These are phyloP conservation scores for Oenanthe sinensis DNA, from an alignment of 129 eudicot genomes.

Conservation along the genomic window DNA sequence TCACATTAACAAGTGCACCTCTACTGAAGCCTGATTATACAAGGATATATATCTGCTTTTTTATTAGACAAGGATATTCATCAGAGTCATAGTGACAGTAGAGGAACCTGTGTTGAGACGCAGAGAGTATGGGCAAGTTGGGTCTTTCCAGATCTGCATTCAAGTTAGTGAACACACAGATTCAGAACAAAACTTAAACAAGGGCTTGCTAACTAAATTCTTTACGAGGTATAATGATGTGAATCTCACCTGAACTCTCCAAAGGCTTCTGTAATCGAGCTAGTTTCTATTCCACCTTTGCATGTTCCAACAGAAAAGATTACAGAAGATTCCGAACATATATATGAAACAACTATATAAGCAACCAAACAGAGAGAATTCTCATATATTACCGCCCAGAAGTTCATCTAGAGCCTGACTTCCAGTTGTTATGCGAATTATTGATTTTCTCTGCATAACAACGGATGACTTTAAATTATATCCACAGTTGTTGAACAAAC, in stretches of 20 bases:
- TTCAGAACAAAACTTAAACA: background rate
- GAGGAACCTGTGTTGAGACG: conserved; percentile 75
- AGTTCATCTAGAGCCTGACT: conserved; percentile 97
- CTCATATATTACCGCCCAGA: conserved; percentile 51
- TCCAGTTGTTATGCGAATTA: conserved; percentile 89
- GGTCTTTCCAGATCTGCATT: conserved; percentile 88
- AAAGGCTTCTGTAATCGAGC: conserved; percentile 85
- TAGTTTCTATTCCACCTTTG: conserved; percentile 86
- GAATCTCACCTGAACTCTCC: conserved; percentile 81
- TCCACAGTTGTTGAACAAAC: conserved; percentile 7
- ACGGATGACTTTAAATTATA: conserved; percentile 14
- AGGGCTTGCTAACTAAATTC: background rate
- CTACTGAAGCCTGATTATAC: background rate
- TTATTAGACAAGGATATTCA: background rate
- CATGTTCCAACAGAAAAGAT: background rate
- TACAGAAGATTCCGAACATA: background rate
- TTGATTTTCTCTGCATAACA: conserved; percentile 67
- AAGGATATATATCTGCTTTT: background rate
- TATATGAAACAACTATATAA: background rate
- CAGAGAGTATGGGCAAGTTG: conserved; percentile 98
- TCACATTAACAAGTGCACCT: background rate
- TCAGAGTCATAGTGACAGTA: conserved; percentile 1
- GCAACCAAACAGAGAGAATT: background rate
- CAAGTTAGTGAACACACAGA: conserved; percentile 7
- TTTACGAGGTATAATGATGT: background rate